Conservation (phyloP, 208 protist genomes). For the Tritrichomonas foetus region DNA sequence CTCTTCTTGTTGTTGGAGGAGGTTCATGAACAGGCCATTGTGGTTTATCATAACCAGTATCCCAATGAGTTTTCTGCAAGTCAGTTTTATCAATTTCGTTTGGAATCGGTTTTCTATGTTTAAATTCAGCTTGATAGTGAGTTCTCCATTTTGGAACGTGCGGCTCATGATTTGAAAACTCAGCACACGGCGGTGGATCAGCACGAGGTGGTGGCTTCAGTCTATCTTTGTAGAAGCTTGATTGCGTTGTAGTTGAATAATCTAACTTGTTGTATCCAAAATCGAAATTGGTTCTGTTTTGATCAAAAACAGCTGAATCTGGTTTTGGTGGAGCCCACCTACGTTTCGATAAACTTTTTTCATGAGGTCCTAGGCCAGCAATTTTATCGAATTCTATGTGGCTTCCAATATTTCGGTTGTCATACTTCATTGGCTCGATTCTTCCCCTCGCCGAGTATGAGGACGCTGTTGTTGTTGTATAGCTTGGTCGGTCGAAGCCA, state of each 20-base stretch:
- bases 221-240: not conserved
- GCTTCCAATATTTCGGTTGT: not conserved
- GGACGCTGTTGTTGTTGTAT: not conserved
- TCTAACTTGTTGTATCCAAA: not conserved
- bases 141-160: not conserved
- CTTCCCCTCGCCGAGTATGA: not conserved
- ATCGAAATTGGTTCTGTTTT: not conserved
- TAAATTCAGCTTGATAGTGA: not conserved
- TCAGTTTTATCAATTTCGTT: not conserved
- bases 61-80: not conserved
- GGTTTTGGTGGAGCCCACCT: not conserved
- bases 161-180: not conserved
- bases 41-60: not conserved
- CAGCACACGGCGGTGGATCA: not conserved
- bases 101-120: not conserved
- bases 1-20: not conserved
- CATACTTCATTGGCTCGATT: not conserved
- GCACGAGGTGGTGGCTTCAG: not conserved
- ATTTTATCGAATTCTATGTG: not conserved
- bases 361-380: not conserved
- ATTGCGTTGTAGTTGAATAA: not conserved
- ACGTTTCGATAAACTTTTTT: not conserved
- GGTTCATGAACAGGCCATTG: not conserved
- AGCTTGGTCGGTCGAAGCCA: not conserved
- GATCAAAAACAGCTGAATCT: not conserved